Evolutionary conservation across 139 green algal genomes (phyloP).

Genomic region (Closterium sp.): DNA sequence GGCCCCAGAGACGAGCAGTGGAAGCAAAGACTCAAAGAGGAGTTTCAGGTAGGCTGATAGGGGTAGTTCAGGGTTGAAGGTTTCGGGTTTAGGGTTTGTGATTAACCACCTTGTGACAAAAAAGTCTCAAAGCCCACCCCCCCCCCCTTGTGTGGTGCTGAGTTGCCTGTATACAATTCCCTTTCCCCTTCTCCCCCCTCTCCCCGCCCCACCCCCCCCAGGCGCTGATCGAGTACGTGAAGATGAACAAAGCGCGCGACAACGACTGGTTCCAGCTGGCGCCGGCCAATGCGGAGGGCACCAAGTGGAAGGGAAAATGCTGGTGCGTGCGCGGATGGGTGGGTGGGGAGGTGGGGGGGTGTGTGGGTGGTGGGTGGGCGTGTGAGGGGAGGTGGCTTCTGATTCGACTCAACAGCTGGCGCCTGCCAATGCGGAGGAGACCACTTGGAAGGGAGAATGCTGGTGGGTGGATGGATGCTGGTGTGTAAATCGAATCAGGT

Average conservation of each 20-base stretch:
- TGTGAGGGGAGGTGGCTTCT: background rate
- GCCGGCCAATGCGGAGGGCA: constrained; percentile 62
- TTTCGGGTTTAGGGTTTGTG: no score
- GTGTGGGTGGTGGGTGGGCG: no score
- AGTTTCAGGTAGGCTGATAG: constrained; percentile 51
- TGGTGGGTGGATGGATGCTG: constrained; percentile 53
- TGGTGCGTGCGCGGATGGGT: constrained; percentile 51
- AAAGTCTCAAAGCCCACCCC: no score
- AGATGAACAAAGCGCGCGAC: constrained; percentile 91
- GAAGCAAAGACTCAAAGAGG: constrained; percentile 76
- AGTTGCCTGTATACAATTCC: background rate
- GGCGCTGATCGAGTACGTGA: constrained; percentile 90
- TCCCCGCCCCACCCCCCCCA: constrained; percentile 14
- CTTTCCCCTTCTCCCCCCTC: background rate
- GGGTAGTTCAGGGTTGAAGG: no score
- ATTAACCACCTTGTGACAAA: no score
- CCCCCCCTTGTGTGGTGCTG: no score
- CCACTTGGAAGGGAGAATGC: constrained; percentile 80
- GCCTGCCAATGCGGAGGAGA: constrained; percentile 62
- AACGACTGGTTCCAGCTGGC: constrained; percentile 94
- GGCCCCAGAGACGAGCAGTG: constrained; percentile 77
- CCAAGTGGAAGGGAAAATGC: constrained; percentile 81
- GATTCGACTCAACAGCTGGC: no score
- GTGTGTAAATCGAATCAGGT: no score
- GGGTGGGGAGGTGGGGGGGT: no score